Base-by-base conservation (phyloP, 2,329 filamentous ascomycete genomes). In the Colletotrichum magnum region DNA sequence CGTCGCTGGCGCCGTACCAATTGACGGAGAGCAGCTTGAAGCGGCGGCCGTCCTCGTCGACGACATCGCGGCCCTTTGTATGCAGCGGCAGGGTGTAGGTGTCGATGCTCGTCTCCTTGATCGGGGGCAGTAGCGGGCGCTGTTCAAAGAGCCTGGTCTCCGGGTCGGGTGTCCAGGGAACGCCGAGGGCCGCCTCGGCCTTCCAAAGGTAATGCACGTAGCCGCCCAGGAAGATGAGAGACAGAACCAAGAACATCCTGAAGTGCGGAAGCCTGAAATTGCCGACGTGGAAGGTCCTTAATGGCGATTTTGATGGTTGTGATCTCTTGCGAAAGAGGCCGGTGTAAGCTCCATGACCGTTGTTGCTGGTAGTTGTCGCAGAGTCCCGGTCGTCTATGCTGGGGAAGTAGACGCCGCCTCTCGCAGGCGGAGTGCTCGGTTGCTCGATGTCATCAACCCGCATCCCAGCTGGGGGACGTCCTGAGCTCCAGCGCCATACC, bases 1-100 rank as follows among this genome's bases (percentile, higher is more conserved):
- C 86, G 74, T 93, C 90, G 75, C 89, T 91, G 3, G 87, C 90
- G 41, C 91, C 90, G 76, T 93, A 93, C 90, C 90, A 93, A 79
- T 93, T 93, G 75, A 92, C 83, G 21, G 88, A 90, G 18, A 87
- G 80, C 7, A 93, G 82, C 80, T 90, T 90, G 78, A 90, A 88
- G 36, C 89, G 85, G 36, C 84, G 82, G 47, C 86, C 87, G 2
- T 80, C 75, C 9, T 83, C 79, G 78, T 92, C 90, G 61, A 92
- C 83, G 32, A 93, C 84, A 71, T 91, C 76, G 51, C 90, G 85
- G 6, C 90, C 90, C 32, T 79, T 78, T 2, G 90, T 89, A 58
- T 83, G 85, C 50, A 93, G 80, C 16, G 90, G 90, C 51, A 91
- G 82, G 53, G 79, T 75, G 77, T 87, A 91, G 28, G 80, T 79